Base-by-base conservation (phyloP, 352 stramenopile genomes). In the Lagenidium giganteum region DNA sequence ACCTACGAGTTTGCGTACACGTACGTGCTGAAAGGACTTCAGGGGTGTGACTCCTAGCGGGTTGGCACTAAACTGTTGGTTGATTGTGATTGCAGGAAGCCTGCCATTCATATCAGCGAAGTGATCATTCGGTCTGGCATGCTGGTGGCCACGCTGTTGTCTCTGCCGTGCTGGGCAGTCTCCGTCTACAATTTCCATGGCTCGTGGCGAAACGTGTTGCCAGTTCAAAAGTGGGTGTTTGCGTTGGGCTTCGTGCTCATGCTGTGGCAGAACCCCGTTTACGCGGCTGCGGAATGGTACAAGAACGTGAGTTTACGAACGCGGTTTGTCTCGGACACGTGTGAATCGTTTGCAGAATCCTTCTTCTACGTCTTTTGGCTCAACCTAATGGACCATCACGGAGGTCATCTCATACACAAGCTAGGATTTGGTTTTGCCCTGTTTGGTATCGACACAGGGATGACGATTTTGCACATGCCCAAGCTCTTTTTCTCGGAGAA, bases 201-300 rank as follows among this genome's bases (percentile, higher is more conserved):
- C n/a, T 64, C 54, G 16, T 83, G 70, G 65, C 48, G 45, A 29
- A 38, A 64, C 47, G 42, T 77, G 3, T 50, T 85, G 26, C 54
- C 55, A 0, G 67, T 83, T 18, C 75, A 87, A 38, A 80, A 75
- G 26, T 81, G 67, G 64, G 41, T 86, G 16, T 26, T 85, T 5
- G 66, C 55, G 5, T 36, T 87, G 28, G 69, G 73, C 14, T 33
- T 77, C 28, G 72, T 81, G 35, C 56, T 87, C 8, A 23, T 84
- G 8, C 42, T 85, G 7, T 87, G 69, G 67, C 75, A 87, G 41
- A 87, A 87, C 26, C 75, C 75, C 18, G 60, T 84, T n/a, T 79
- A 78, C 24, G 62, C 65, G 9, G 39, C 71, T 29, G 67, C 70
- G 4, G 56, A 83, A 25, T 45, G 79, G 30, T 74, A 57, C 18